These are phyloP conservation scores for Myochromella boudieri DNA, from an alignment of 768 basidiomycete genomes.

Conservation along the genomic window DNA sequence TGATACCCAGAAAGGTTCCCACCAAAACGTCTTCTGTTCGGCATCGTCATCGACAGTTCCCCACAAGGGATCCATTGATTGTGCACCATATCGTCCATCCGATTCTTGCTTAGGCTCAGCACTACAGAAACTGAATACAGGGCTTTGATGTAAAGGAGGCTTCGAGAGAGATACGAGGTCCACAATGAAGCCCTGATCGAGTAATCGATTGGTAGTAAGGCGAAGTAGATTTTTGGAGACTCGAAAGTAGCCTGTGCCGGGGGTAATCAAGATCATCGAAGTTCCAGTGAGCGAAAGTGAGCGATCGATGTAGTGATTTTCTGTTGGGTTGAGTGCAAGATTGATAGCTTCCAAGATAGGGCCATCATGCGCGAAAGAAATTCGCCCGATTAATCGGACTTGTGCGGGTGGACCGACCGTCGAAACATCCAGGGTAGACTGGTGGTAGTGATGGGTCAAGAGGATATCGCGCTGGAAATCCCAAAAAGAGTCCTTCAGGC, in stretches of 20 bases:
- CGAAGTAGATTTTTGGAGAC: constrained; percentile 89
- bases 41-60: constrained; percentile 50
- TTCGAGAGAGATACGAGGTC: constrained; percentile 90
- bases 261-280: constrained; percentile 83
- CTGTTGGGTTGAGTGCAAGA: constrained; percentile 86
- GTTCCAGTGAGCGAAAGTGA: constrained; percentile 88
- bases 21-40: constrained; percentile 70
- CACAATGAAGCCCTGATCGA: constrained; percentile 90
- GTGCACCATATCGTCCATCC: constrained; percentile 42
- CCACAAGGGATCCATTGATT: constrained; percentile 74
- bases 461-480: constrained; percentile 91
- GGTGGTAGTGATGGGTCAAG: constrained; percentile 85
- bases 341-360: constrained; percentile 96
- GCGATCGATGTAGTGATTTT: constrained; percentile 94
- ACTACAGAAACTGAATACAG: constrained; percentile 87
- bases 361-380: constrained; percentile 90
- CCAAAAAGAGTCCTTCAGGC: constrained; percentile 87
- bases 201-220: constrained; percentile 88
- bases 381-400: constrained; percentile 71
- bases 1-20: constrained; percentile 88
- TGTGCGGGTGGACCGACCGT: constrained; percentile 46
- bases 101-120: constrained; percentile 54
- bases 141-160: constrained; percentile 89
- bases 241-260: constrained; percentile 91
- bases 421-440: constrained; percentile 50